phyloP scores from a whole-genome alignment of 2,329 filamentous ascomycete species.

The Penicillium crustosum region DNA sequence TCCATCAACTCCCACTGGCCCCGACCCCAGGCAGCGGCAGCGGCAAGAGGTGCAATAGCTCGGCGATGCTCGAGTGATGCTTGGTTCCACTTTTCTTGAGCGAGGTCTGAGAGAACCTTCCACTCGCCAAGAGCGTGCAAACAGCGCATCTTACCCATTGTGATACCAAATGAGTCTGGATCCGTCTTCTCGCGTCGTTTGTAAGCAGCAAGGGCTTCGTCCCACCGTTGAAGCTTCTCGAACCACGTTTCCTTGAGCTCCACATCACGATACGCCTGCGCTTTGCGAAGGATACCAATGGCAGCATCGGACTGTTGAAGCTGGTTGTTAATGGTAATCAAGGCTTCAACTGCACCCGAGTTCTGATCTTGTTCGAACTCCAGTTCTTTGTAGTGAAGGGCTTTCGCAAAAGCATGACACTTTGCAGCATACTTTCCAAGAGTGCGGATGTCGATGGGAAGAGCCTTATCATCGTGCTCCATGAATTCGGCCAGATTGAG shows the following conservation, averaged over 20 bases:
- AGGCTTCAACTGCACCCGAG: slow-evolving; percentile 87
- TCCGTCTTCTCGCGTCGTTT: slow-evolving; percentile 78
- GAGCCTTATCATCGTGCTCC: slow-evolving; percentile 98
- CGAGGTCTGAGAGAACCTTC: slow-evolving; percentile 85
- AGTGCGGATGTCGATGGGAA: slow-evolving; percentile 95
- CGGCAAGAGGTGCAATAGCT: slow-evolving; percentile 87
- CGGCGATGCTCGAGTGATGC: slow-evolving; percentile 84
- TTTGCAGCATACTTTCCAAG: slow-evolving; percentile 92
- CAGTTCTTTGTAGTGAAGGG: slow-evolving; percentile 96
- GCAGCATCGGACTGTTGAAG: slow-evolving; percentile 97
- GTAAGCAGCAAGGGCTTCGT: slow-evolving; percentile 90
- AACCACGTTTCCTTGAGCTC: slow-evolving; percentile 98
- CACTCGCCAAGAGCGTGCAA: slow-evolving; percentile 95
- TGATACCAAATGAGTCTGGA: slow-evolving; percentile 81
- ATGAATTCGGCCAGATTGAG: slow-evolving; percentile 98
- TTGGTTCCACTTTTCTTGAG: slow-evolving; percentile 90
- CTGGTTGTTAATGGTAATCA: slow-evolving; percentile 99
- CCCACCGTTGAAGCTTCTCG: slow-evolving; percentile 97
- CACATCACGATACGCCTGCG: slow-evolving; percentile 93
- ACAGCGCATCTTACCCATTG: slow-evolving; percentile 99
- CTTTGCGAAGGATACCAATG: slow-evolving; percentile 94
- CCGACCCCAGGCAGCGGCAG: slow-evolving; percentile 93
- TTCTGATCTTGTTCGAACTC: slow-evolving; percentile 98
- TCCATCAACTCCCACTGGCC: slow-evolving; percentile 99
- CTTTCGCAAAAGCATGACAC: slow-evolving; percentile 97